These are phyloP conservation scores for Ophiognomonia clavigignenti-juglandacearum DNA, from an alignment of 2,329 filamentous ascomycete species.

Conservation along the genomic window DNA sequence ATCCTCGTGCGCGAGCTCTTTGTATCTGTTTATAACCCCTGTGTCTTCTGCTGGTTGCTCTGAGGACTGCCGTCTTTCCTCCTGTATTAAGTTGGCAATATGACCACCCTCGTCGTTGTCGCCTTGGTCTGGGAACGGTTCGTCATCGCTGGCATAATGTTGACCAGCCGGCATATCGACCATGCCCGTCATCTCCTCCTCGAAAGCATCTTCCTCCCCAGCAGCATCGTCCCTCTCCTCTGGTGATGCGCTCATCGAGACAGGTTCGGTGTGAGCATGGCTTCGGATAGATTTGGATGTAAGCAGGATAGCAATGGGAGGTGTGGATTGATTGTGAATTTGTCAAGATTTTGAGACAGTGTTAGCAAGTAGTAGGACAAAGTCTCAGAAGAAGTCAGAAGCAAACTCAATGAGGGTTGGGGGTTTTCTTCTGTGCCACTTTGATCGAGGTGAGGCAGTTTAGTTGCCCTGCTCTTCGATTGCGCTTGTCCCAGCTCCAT, in stretches of 20 bases:
- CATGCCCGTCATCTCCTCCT: conserved; percentile 40
- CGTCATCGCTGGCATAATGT: conserved; percentile 33
- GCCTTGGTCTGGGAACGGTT: conserved; percentile 29
- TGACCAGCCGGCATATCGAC: conserved; percentile 38
- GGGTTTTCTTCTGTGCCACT: no score
- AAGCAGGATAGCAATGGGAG: no score
- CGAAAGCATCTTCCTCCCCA: conserved; percentile 50
- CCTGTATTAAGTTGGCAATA: conserved; percentile 30
- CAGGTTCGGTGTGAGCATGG: conserved; percentile 28
- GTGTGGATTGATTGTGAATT: no score
- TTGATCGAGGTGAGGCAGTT: no score
- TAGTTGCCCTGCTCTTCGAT: no score
- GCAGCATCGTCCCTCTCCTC: conserved; percentile 57
- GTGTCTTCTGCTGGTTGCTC: conserved; percentile 24
- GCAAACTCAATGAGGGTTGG: no score
- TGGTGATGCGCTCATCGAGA: conserved; percentile 66
- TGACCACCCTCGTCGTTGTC: conserved; percentile 28
- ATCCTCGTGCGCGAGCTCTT: conserved; percentile 38
- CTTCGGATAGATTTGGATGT: no score
- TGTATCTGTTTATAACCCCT: conserved; percentile 37
- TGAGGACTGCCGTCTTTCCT: conserved; percentile 27
- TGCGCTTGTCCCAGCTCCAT: no score
- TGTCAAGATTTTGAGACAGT: no score
- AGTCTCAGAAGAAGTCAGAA: no score
- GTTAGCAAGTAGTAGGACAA: no score